Percentiles rank a stretch among this genome's conserved stretches.
Conservation (phyloP, 495 filamentous ascomycete species). For the Talaromyces adpressus region DNA sequence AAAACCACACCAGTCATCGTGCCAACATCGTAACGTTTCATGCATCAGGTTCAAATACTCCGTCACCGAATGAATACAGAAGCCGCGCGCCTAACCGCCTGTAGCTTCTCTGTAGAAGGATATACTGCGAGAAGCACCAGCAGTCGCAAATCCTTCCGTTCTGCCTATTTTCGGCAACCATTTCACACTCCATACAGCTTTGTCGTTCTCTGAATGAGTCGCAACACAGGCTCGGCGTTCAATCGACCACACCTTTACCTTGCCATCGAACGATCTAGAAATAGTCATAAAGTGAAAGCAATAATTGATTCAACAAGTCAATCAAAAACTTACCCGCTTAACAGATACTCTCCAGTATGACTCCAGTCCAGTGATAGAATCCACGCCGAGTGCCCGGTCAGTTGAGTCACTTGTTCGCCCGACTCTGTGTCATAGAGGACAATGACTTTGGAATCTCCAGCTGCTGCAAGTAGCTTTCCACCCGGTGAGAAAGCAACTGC, state of each 20-base stretch:
- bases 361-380: constrained; percentile 88
- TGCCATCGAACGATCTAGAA: constrained; percentile 71
- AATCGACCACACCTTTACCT: constrained; percentile 90
- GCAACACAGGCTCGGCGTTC: constrained; percentile 78
- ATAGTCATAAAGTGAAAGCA: background rate
- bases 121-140: constrained; percentile 71
- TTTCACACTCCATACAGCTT: constrained; percentile 75
- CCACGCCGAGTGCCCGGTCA: constrained; percentile 76
- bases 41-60: background rate
- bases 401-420: constrained; percentile 84
- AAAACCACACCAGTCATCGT: background rate
- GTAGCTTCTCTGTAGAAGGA: constrained; percentile 91
- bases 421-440: constrained; percentile 84
- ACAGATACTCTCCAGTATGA: constrained; percentile 83
- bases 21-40: background rate
- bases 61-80: background rate
- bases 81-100: constrained; percentile 43
- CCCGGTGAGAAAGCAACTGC: constrained; percentile 80
- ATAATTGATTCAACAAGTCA: background rate
- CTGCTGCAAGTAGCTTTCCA: constrained; percentile 80
- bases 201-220: constrained; percentile 85
- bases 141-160: constrained; percentile 82
- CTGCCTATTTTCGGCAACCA: constrained; percentile 76
- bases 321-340: constrained; percentile 59
- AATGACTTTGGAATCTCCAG: constrained; percentile 83